A percentile compares a stretch with the other conserved stretches of the same genome.
Evolutionary conservation across 345 rosid genomes (phyloP).

Genomic region (Stellera chamaejasme): DNA sequence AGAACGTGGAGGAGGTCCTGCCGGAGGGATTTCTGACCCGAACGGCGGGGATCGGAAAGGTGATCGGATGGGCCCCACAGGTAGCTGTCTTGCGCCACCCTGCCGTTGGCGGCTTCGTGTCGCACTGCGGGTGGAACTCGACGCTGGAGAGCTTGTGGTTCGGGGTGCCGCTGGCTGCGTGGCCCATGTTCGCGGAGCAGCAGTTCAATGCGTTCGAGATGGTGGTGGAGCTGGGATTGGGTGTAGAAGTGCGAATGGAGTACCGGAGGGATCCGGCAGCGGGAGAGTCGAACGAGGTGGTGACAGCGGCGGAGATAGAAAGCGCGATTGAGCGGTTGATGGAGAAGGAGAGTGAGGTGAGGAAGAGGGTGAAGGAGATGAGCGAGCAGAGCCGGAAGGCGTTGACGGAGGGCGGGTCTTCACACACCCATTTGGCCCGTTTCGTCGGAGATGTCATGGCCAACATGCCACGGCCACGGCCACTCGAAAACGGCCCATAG

Average conservation of each 20-base stretch:
- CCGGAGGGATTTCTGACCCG: slow-evolving; percentile 15
- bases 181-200: slow-evolving; percentile 12
- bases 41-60: background rate
- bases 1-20: background rate
- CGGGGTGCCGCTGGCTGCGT: slow-evolving; percentile 6
- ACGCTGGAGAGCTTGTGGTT: slow-evolving; percentile 6
- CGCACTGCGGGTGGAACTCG: background rate
- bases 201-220: slow-evolving; percentile 1
- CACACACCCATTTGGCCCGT: background rate
- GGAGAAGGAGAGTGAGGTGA: slow-evolving; percentile 6
- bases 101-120: background rate
- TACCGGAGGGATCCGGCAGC: background rate
- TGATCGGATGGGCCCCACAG: slow-evolving; percentile 12
- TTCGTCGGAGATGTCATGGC: too few relatives aligned
- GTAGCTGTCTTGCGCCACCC: background rate
- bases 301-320: slow-evolving; percentile 1
- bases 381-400: slow-evolving; percentile 1
- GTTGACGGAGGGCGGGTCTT: slow-evolving; percentile 2
- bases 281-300: background rate
- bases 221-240: slow-evolving; percentile 1
- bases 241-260: background rate
- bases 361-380: slow-evolving; percentile 15
- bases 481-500: too few relatives aligned
- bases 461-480: too few relatives aligned
- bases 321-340: background rate